Base-by-base conservation (phyloP, 2,329 filamentous ascomycete genomes). In the Daldinia eschscholtzii region DNA sequence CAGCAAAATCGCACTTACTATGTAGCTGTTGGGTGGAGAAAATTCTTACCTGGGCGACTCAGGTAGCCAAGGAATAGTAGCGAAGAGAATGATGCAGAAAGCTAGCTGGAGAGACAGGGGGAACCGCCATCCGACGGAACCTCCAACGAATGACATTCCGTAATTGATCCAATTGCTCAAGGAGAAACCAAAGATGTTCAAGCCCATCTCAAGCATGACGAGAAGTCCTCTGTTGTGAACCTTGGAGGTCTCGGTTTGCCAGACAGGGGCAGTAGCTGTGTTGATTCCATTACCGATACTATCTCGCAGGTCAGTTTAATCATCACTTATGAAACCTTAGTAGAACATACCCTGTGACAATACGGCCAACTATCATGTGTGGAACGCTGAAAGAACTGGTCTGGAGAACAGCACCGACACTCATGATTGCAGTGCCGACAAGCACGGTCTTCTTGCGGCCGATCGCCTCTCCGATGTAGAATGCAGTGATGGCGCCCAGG, bases 401-500 rank as follows among this genome's bases (percentile, higher is more conserved):
- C 59, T 79, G 76, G 7, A 77, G 71, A 39, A 76, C 68, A 2
- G 74, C 73, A 1, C 76, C 77, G 1, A 79, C 48, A 6, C 73
- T 79, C 79, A 85, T 82, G 67, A 85, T 78, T 0, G 77, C 42
- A 0, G 81, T 80, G 7, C 84, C 83, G 3, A 81, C 71, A 37
- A 82, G 74, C 20, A 85, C 80, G 10, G 81, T 82, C 30, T 76
- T 78, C 65, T 80, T 80, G 26, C 84, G 81, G 7, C 84, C 84
- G 9, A 85, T 78, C 2, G 57, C 70, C 63, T 85, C 84, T 20
- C 83, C 83, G 53, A 82, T 71, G n/a, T 70, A 77, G 50, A 83
- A 76, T 1, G 79, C 78, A 3, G 79, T 76, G 3, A 75, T 66
- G 33, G 70, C 88, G 1, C 83, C 83, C 1, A 82, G 57, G 64